These are phyloP conservation scores for Tetrapisispora fleetii DNA, from an alignment of 805 yeast genomes.

Conservation along the genomic window DNA sequence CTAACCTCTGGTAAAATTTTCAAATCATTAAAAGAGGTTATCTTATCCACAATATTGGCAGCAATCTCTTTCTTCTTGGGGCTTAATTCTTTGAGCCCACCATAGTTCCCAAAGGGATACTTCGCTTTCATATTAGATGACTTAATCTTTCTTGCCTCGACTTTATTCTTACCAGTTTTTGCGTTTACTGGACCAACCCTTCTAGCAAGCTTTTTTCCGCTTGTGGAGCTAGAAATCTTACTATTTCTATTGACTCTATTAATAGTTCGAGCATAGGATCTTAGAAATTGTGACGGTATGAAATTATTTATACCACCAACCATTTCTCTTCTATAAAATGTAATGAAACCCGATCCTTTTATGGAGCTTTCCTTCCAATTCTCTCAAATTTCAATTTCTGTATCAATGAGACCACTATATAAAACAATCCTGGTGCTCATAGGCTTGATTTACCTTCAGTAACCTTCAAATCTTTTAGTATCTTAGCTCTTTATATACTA, in stretches of 20 bases:
- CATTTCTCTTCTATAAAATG: neutral
- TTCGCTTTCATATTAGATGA: neutral
- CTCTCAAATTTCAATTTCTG: no score
- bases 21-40: conserved; percentile 55
- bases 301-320: neutral
- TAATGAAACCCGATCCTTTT: no score
- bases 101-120: conserved; percentile 36
- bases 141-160: neutral
- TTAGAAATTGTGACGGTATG: neutral
- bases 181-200: neutral
- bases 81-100: conserved; percentile 36
- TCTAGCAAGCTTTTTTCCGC: neutral
- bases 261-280: neutral
- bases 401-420: no score
- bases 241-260: neutral
- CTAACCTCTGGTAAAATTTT: conserved; percentile 61
- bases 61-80: conserved; percentile 25
- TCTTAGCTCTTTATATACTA: no score
- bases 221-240: neutral
- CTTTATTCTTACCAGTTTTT: neutral
- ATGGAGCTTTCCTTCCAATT: no score
- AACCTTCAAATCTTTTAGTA: no score
- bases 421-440: no score
- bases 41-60: conserved; percentile 38
- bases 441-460: no score